Evolutionary conservation across 192 early-diverging fungal species (phyloP).

Genomic region (Mortierella alpina): DNA sequence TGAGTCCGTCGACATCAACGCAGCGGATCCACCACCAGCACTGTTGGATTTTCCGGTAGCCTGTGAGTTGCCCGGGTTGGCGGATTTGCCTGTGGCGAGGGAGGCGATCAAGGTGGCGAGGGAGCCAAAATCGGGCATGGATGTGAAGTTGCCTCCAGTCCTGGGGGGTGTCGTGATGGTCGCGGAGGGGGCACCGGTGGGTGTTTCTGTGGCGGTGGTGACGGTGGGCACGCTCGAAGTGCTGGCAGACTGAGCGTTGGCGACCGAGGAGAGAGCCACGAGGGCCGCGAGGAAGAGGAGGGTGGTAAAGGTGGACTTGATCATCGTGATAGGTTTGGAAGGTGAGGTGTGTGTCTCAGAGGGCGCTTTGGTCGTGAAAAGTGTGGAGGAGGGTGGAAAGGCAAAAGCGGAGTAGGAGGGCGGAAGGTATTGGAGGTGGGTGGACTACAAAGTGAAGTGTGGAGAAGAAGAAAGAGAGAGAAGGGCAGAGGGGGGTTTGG

Average conservation of each 20-base stretch:
- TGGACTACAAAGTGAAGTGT: slow-evolving; percentile 7
- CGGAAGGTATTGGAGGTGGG: not conserved
- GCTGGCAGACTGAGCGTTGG: not conserved
- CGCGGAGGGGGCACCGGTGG: not conserved
- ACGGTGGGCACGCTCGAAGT: not conserved
- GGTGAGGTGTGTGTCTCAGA: not conserved
- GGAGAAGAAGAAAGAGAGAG: slow-evolving; percentile 1
- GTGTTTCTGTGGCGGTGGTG: not conserved
- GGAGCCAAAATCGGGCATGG: slow-evolving; percentile 21
- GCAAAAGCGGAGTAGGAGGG: not conserved
- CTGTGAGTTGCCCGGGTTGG: slow-evolving; percentile 5
- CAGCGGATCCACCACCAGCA: not conserved
- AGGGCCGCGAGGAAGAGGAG: slow-evolving; percentile 22
- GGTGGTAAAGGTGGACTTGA: slow-evolving; percentile 20
- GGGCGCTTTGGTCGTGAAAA: not conserved
- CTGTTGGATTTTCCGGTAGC: not conserved
- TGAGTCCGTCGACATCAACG: not conserved
- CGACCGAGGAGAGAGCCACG: not conserved
- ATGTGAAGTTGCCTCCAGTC: not conserved
- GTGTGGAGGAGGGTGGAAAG: not conserved
- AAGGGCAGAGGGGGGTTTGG: not conserved
- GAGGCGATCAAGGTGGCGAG: slow-evolving; percentile 28
- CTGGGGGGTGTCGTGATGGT: not conserved
- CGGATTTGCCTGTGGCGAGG: slow-evolving; percentile 7
- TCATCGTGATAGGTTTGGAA: slow-evolving; percentile 19